A percentile compares a stretch with the other conserved stretches of the same genome.
Evolutionary conservation across 106 monocot genomes (phyloP).

Genomic region (Agapanthus africanus): DNA sequence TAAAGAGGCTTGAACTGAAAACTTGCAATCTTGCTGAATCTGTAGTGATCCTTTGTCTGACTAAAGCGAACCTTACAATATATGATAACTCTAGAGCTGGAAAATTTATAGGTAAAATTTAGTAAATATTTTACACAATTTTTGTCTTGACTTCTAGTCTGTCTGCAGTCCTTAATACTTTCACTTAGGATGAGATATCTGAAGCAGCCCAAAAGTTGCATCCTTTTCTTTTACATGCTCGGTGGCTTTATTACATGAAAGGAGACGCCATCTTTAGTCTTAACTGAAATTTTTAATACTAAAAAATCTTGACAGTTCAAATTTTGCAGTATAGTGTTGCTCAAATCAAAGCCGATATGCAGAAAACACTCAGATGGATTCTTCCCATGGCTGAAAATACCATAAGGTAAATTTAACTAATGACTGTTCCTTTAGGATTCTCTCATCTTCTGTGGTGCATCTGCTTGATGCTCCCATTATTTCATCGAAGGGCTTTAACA

Average conservation of each 20-base stretch:
- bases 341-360: constrained; percentile 73
- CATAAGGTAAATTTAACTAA: constrained; percentile 34
- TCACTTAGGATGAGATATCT: no score
- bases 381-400: constrained; percentile 76
- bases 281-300: no score
- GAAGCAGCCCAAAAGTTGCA: not conserved
- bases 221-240: not conserved
- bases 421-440: not conserved
- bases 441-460: not conserved
- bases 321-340: constrained; percentile 51
- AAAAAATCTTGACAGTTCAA: no score
- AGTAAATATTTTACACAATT: no score
- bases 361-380: constrained; percentile 73
- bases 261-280: no score
- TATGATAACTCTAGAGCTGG: not conserved
- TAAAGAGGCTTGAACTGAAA: constrained; percentile 1
- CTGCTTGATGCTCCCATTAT: not conserved
- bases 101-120: not conserved
- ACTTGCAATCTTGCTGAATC: not conserved
- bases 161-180: no score
- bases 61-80: not conserved
- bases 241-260: not conserved
- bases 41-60: no score
- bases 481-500: not conserved
- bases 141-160: no score